phyloP scores from a whole-genome alignment of 257 asterid species.

The Ocimum tenuiflorum region DNA sequence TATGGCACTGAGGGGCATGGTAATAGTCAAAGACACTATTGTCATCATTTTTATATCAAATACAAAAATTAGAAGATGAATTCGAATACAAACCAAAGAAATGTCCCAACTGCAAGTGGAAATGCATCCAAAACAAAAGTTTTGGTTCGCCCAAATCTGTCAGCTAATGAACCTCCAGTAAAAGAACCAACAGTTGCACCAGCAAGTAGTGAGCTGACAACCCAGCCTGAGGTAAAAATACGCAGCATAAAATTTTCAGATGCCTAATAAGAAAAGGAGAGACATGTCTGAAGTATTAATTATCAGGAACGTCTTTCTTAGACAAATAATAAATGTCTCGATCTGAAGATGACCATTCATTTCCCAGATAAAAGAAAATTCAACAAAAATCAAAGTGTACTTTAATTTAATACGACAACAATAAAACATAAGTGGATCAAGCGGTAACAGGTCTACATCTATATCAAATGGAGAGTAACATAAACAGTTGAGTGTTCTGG shows the following conservation, averaged over 20 bases:
- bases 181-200: slow-evolving; percentile 98
- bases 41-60: slow-evolving; percentile 2
- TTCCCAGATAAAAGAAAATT: no score
- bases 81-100: slow-evolving; percentile 59
- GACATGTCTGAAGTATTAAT: no score
- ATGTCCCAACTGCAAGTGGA: slow-evolving; percentile 83
- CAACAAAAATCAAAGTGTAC: no score
- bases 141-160: slow-evolving; percentile 88
- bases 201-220: slow-evolving; percentile 94
- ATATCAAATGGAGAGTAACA: no score
- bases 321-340: no score
- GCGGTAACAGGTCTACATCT: no score
- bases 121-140: slow-evolving; percentile 84
- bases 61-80: neutral
- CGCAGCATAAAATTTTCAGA: slow-evolving; percentile 5
- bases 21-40: slow-evolving; percentile 12
- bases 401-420: no score
- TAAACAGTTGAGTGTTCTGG: no score
- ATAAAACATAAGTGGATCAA: no score
- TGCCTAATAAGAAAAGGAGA: neutral
- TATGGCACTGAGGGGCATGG: slow-evolving; percentile 52
- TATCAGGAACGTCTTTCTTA: no score
- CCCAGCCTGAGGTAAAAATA: slow-evolving; percentile 60
- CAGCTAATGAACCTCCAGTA: slow-evolving; percentile 96
- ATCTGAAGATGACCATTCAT: no score